Conservation (phyloP, 2,329 filamentous ascomycete species). For the Sarocladium oryzae region DNA sequence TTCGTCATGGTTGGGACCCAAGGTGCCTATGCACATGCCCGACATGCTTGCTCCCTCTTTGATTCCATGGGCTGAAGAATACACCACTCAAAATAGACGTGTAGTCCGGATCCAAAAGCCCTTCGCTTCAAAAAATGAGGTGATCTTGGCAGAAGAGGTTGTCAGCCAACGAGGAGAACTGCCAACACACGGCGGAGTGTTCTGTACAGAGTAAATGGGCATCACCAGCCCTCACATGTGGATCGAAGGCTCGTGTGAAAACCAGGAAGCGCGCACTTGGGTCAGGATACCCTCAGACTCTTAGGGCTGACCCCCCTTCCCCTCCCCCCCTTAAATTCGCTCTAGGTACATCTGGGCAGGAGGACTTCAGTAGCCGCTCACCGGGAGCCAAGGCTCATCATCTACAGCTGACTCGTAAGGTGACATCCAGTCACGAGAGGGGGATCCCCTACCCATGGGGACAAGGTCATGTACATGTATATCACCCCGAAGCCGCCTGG, state of each 20-base stretch:
- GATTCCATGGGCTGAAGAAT: no score
- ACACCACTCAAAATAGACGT: no score
- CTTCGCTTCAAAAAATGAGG: no score
- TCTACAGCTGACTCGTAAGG: neutral
- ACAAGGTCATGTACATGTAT: neutral
- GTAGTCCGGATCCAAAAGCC: no score
- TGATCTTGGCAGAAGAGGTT: no score
- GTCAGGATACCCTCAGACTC: neutral
- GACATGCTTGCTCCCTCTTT: no score
- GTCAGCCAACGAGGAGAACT: no score
- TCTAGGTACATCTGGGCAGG: neutral
- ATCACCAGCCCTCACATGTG: neutral
- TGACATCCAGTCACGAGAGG: neutral
- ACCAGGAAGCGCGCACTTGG: neutral
- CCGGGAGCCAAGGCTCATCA: neutral
- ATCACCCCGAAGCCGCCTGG: neutral
- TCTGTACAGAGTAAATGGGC: neutral
- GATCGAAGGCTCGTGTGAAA: neutral
- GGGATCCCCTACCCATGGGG: constrained; percentile 2
- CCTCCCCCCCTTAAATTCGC: no score
- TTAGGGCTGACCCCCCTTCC: constrained; percentile 4
- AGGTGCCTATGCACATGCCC: no score
- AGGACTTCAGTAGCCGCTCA: neutral
- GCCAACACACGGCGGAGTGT: no score
- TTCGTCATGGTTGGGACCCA: no score